Percentiles rank a stretch among this genome's conserved stretches.
Conservation (phyloP, 2,329 filamentous ascomycete genomes). For the Venturia asperata region DNA sequence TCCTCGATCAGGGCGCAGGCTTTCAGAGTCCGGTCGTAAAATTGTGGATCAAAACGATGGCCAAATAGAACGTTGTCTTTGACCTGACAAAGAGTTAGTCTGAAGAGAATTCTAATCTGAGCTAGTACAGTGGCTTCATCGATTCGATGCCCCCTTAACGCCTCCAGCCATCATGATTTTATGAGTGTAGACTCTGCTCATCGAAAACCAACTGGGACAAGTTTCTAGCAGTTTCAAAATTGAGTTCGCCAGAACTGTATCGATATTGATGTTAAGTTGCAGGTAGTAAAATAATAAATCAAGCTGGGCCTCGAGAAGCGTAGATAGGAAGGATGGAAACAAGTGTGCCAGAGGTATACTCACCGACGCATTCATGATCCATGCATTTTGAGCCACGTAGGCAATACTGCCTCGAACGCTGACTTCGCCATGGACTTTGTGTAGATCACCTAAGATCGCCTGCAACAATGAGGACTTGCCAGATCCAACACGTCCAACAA, state of each 20-base stretch:
- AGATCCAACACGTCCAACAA: constrained; percentile 16
- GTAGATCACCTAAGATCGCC: constrained; percentile 17
- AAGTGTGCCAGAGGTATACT: neutral
- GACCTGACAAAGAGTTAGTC: neutral
- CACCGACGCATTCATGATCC: constrained; percentile 18
- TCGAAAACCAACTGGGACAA: no score
- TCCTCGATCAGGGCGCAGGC: constrained; percentile 19
- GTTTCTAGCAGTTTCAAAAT: no score
- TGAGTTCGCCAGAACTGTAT: no score
- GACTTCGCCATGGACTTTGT: constrained; percentile 14
- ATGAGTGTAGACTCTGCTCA: no score
- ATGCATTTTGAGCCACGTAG: constrained; percentile 17
- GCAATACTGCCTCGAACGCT: constrained; percentile 16
- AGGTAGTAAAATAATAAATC: no score
- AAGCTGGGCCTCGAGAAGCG: no score
- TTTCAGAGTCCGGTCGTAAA: constrained; percentile 15
- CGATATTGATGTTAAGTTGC: no score
- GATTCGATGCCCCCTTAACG: no score
- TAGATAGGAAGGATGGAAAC: no score
- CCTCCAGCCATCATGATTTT: no score
- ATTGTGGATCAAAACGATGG: constrained; percentile 52
- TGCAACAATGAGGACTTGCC: constrained; percentile 18
- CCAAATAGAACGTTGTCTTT: constrained; percentile 80
- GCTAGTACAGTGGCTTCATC: no score
- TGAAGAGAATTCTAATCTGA: neutral